Evolutionary conservation across 108 stramenopile species (phyloP).

Genomic region (Epithemia pelagica): DNA sequence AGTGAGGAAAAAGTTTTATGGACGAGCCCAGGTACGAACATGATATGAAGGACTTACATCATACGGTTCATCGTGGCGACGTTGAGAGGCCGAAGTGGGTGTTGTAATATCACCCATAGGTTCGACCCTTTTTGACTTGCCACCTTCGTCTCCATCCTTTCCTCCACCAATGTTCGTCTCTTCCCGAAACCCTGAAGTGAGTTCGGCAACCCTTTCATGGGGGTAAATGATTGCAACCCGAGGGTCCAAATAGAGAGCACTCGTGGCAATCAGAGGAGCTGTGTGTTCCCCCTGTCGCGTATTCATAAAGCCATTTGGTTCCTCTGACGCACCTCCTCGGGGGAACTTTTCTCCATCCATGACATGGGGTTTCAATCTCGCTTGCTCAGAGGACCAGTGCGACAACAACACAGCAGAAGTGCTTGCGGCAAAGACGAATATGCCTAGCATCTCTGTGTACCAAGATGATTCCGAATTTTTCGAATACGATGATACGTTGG

Average conservation of each 20-base stretch:
- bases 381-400: background rate
- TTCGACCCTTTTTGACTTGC: background rate
- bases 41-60: conserved; percentile 8
- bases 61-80: background rate
- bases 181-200: background rate
- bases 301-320: too few relatives aligned
- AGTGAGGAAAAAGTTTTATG: conserved; percentile 1
- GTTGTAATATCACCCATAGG: background rate
- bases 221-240: background rate
- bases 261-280: background rate
- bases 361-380: too few relatives aligned
- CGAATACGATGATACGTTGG: too few relatives aligned
- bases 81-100: background rate
- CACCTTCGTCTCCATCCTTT: background rate
- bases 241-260: background rate
- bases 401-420: background rate
- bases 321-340: too few relatives aligned
- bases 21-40: too few relatives aligned
- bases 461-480: background rate
- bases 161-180: too few relatives aligned
- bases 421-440: background rate
- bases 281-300: too few relatives aligned
- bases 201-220: background rate
- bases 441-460: background rate
- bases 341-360: too few relatives aligned